Evolutionary conservation across 768 basidiomycete genomes (phyloP).

Genomic region (Chlorophyllum brunneum): DNA sequence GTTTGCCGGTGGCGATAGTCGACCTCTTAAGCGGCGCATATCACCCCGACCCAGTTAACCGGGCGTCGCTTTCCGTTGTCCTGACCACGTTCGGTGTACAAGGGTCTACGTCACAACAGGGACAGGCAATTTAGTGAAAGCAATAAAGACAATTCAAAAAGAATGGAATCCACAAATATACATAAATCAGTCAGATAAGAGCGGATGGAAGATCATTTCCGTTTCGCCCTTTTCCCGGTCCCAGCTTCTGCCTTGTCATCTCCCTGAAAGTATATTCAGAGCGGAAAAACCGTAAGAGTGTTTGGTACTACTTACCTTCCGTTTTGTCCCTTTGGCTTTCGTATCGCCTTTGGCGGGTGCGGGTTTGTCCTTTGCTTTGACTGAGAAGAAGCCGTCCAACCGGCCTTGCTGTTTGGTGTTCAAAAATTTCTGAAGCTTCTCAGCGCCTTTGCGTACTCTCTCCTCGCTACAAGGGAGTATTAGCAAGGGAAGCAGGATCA

Average conservation of each 20-base stretch:
- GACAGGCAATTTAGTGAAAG: too few relatives aligned
- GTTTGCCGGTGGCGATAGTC: too few relatives aligned
- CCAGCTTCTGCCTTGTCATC: constrained; percentile 37
- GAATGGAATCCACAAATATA: constrained; percentile 1
- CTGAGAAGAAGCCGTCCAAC: constrained; percentile 91
- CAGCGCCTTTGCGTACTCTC: constrained; percentile 90
- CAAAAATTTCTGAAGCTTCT: constrained; percentile 85
- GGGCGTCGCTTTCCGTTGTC: too few relatives aligned
- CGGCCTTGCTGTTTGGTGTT: constrained; percentile 94
- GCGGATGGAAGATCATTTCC: constrained; percentile 8
- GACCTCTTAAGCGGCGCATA: too few relatives aligned
- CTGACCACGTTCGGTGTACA: too few relatives aligned
- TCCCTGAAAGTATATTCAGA: constrained; percentile 20
- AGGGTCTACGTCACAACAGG: too few relatives aligned
- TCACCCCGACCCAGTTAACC: too few relatives aligned
- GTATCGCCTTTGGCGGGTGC: constrained; percentile 21
- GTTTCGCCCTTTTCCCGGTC: constrained; percentile 6
- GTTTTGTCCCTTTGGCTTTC: constrained; percentile 38
- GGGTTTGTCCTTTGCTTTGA: constrained; percentile 54
- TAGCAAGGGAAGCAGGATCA: constrained; percentile 5
- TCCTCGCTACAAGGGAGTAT: constrained; percentile 69
- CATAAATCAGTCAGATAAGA: neutral
- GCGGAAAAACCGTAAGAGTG: neutral
- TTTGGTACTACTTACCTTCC: constrained; percentile 42
- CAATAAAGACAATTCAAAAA: neutral